These are phyloP conservation scores for Lipomyces yamadae DNA, from an alignment of 805 yeast species.

Conservation along the genomic window DNA sequence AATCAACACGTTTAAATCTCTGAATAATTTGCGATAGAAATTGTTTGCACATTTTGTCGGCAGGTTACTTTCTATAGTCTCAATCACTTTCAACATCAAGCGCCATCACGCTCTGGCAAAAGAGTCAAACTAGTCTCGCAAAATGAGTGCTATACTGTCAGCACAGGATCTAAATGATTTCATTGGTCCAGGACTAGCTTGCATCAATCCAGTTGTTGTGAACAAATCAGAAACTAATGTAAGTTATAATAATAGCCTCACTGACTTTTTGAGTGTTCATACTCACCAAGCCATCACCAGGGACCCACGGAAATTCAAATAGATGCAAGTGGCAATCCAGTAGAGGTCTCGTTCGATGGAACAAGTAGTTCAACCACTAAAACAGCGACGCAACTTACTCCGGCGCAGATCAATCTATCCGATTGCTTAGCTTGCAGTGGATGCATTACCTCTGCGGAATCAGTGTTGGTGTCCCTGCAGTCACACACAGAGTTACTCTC, in stretches of 20 bases:
- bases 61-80: no score
- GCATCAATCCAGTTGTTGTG: conserved; percentile 81
- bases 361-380: conserved; percentile 33
- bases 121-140: background rate
- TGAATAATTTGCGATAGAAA: background rate
- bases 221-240: conserved; percentile 39
- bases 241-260: background rate
- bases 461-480: conserved; percentile 86
- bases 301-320: conserved; percentile 58
- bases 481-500: conserved; percentile 75
- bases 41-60: no score
- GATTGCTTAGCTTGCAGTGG: conserved; percentile 98
- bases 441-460: conserved; percentile 97
- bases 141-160: conserved; percentile 87
- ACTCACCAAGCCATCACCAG: conserved; percentile 43
- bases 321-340: conserved; percentile 61
- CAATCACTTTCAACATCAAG: background rate
- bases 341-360: conserved; percentile 62
- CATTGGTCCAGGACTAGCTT: conserved; percentile 91
- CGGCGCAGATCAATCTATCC: conserved; percentile 85
- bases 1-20: background rate
- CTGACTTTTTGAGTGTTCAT: conserved; percentile 22
- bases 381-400: conserved; percentile 51
- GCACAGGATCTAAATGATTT: conserved; percentile 93
- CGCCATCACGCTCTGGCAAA: background rate